Percentiles rank a stretch among this genome's conserved stretches.
phyloP scores from a whole-genome alignment of 768 basidiomycete genomes.

The Lyophyllum decastes region DNA sequence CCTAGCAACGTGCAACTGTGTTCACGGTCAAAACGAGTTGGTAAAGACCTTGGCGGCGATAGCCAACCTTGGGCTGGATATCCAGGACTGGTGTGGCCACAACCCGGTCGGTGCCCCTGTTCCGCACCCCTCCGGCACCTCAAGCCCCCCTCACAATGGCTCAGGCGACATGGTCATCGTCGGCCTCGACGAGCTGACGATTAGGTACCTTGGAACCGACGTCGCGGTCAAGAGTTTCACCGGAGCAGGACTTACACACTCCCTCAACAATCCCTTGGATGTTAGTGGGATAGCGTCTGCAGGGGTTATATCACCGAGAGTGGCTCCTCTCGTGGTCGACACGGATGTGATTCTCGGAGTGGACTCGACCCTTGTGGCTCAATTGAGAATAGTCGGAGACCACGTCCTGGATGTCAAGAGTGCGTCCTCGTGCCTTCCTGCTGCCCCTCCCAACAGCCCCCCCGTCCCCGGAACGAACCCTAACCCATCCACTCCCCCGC shows the following conservation, averaged over 20 bases:
- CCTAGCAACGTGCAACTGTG: slow-evolving; percentile 11
- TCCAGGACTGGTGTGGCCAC: slow-evolving; percentile 15
- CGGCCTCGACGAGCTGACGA: slow-evolving; percentile 24
- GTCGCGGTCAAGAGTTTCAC: slow-evolving; percentile 20
- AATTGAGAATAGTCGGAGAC: slow-evolving; percentile 6
- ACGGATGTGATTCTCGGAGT: background rate
- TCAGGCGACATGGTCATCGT: slow-evolving; percentile 22
- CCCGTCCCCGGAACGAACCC: background rate
- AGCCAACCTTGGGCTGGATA: slow-evolving; percentile 3
- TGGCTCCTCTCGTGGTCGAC: background rate
- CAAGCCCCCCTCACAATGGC: background rate
- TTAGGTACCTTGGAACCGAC: slow-evolving; percentile 15
- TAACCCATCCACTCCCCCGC: background rate
- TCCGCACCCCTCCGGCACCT: background rate
- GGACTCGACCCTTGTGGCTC: slow-evolving; percentile 4
- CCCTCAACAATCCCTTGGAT: slow-evolving; percentile 22
- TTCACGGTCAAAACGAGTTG: slow-evolving; percentile 3
- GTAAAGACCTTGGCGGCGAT: slow-evolving; percentile 6
- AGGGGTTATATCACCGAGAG: background rate
- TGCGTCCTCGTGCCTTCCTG: slow-evolving; percentile 2
- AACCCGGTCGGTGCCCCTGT: slow-evolving; percentile 5
- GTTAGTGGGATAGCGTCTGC: slow-evolving; percentile 20
- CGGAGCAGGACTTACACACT: slow-evolving; percentile 14
- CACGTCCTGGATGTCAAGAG: slow-evolving; percentile 9
- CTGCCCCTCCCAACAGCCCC: background rate